A percentile compares a stretch with the other conserved stretches of the same genome.
These are phyloP conservation scores for Podosphaera fusca DNA, from an alignment of 2,329 filamentous ascomycete species.

Conservation along the genomic window DNA sequence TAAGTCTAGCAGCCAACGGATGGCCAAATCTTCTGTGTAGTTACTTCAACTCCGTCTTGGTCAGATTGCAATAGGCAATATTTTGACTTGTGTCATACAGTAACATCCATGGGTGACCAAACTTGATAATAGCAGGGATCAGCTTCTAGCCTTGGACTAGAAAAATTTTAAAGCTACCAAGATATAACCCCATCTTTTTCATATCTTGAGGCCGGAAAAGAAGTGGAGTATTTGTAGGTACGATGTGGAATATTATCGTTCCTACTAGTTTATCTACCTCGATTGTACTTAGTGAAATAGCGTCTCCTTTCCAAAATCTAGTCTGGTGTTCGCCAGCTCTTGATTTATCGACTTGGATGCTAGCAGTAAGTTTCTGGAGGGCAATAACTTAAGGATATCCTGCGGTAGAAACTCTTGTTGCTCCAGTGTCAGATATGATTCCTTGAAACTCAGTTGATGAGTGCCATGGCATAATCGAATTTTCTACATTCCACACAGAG, in stretches of 20 bases:
- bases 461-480: no score
- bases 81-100: neutral
- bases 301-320: neutral
- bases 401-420: neutral
- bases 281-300: neutral
- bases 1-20: neutral
- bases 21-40: neutral
- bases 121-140: neutral
- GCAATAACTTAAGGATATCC: neutral
- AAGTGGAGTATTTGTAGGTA: neutral
- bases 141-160: neutral
- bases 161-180: neutral
- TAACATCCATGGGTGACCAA: conserved; percentile 1
- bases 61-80: neutral
- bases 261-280: neutral
- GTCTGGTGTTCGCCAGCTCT: neutral
- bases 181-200: neutral
- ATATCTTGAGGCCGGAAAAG: neutral
- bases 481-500: no score
- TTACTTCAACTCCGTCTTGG: neutral
- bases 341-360: neutral
- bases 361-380: neutral
- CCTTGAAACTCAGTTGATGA: neutral
- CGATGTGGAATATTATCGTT: neutral
- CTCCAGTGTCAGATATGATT: neutral